These are phyloP conservation scores for Artemisia argyi DNA, from an alignment of 129 eudicot species.

Conservation along the genomic window DNA sequence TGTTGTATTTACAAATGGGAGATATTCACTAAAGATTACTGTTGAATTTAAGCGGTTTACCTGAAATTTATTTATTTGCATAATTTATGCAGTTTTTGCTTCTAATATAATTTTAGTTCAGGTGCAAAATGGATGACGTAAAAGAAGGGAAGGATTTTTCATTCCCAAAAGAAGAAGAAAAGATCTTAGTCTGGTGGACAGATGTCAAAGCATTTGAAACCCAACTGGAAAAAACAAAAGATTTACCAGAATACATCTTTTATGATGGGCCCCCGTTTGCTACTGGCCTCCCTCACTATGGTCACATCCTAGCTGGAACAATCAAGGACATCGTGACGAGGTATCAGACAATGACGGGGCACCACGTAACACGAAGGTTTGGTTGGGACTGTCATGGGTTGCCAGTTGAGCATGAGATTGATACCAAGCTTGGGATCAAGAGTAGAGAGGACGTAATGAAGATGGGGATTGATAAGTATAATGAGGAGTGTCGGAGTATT, in stretches of 20 bases:
- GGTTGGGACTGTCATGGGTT: constrained; percentile 97
- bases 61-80: no score
- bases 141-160: constrained; percentile 76
- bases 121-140: constrained; percentile 67
- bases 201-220: constrained; percentile 63
- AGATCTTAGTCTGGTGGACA: constrained; percentile 58
- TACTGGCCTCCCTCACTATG: constrained; percentile 89
- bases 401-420: constrained; percentile 90
- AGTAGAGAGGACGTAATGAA: constrained; percentile 59
- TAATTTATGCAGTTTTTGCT: no score
- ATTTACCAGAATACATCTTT: constrained; percentile 72
- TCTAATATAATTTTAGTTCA: no score
- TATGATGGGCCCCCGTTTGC: constrained; percentile 89
- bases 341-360: constrained; percentile 87
- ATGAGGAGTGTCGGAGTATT: constrained; percentile 88
- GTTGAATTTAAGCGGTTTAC: no score
- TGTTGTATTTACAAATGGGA: no score
- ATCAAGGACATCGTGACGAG: constrained; percentile 89
- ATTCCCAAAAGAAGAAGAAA: constrained; percentile 62
- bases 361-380: constrained; percentile 84
- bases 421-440: constrained; percentile 63
- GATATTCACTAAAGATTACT: no score
- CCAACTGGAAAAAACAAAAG: constrained; percentile 52
- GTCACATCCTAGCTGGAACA: constrained; percentile 78
- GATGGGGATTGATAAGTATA: constrained; percentile 85